These are phyloP conservation scores for Fusarium sororula DNA, from an alignment of 2,329 filamentous ascomycete species.

Conservation along the genomic window DNA sequence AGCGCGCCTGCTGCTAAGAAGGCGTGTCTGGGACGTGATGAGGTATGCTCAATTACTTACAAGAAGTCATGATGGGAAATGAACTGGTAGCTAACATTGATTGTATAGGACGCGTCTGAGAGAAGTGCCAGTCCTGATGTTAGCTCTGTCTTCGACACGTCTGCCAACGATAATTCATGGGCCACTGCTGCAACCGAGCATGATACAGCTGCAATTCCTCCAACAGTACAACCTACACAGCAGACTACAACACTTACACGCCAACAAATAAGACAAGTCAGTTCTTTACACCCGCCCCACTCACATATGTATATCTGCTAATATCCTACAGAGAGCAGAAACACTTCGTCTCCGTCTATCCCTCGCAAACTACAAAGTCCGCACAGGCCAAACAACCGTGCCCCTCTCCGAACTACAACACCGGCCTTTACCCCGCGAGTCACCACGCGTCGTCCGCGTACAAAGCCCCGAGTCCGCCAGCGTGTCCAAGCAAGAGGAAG, in stretches of 20 bases:
- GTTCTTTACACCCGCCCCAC: neutral
- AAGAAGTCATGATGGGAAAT: neutral
- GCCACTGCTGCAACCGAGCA: slow-evolving; percentile 61
- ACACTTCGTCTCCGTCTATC: slow-evolving; percentile 74
- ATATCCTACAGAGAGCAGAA: slow-evolving; percentile 64
- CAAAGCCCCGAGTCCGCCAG: slow-evolving; percentile 33
- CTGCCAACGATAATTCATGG: slow-evolving; percentile 58
- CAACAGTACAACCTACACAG: slow-evolving; percentile 13
- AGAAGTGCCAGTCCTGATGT: slow-evolving; percentile 52
- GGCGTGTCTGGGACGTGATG: slow-evolving; percentile 46
- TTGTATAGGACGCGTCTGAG: slow-evolving; percentile 40
- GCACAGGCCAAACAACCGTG: slow-evolving; percentile 74
- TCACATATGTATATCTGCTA: neutral
- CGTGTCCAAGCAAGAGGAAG: neutral
- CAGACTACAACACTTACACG: slow-evolving; percentile 52
- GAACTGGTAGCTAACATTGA: slow-evolving; percentile 1
- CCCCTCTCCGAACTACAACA: slow-evolving; percentile 68
- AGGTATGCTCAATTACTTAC: slow-evolving; percentile 34
- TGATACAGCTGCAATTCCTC: slow-evolving; percentile 43
- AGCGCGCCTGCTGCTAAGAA: slow-evolving; percentile 45
- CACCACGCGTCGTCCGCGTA: slow-evolving; percentile 37
- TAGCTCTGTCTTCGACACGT: slow-evolving; percentile 62
- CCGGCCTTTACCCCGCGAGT: slow-evolving; percentile 42
- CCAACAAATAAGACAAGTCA: slow-evolving; percentile 63
- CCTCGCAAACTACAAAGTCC: slow-evolving; percentile 78